Conservation (phyloP, 2,329 filamentous ascomycete genomes). For the Verticillium isaacii region DNA sequence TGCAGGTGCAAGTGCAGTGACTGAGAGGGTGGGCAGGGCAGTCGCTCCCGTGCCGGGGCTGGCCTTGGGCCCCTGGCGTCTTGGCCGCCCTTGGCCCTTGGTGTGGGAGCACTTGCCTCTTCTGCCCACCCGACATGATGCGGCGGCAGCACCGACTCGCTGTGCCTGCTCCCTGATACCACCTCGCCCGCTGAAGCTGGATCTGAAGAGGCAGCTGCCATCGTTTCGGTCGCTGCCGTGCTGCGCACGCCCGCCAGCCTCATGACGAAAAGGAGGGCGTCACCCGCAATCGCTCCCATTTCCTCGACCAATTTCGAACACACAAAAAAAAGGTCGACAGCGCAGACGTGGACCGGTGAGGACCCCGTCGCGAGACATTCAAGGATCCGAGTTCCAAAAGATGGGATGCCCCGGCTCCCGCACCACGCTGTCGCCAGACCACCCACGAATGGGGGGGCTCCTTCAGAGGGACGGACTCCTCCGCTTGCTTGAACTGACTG, state of each 20-base stretch:
- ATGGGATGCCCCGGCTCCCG: background rate
- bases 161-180: background rate
- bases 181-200: background rate
- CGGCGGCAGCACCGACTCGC: background rate
- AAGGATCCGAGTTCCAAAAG: background rate
- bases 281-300: background rate
- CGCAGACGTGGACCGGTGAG: background rate
- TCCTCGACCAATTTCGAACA: background rate
- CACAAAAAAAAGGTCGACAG: background rate
- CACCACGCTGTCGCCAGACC: background rate
- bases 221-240: background rate
- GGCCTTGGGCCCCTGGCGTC: background rate
- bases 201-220: background rate
- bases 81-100: background rate
- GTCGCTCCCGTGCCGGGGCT: background rate
- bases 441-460: background rate
- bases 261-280: background rate
- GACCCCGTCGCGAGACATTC: background rate
- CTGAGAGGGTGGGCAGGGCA: background rate
- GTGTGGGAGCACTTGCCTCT: background rate
- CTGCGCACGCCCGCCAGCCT: background rate
- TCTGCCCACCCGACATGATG: background rate
- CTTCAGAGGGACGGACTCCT: background rate
- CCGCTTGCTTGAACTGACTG: background rate
- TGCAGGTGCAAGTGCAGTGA: too few species aligned